phyloP scores from a whole-genome alignment of 1,284 basidiomycete genomes.

The Irpex rosettiformis region DNA sequence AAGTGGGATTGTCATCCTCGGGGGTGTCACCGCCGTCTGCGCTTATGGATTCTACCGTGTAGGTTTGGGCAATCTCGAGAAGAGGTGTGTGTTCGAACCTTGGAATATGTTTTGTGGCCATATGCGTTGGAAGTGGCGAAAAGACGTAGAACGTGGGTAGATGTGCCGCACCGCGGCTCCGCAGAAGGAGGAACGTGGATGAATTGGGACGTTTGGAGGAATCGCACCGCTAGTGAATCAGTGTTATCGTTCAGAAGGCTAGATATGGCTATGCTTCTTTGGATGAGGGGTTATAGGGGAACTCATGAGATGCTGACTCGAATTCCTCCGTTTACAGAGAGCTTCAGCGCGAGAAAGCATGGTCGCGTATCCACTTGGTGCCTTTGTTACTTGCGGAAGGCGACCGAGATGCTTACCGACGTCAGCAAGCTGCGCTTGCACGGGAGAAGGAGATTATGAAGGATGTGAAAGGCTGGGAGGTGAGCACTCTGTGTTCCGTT shows the following conservation, averaged over 20 bases:
- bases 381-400: constrained; percentile 91
- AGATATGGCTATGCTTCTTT: constrained; percentile 14
- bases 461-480: constrained; percentile 93
- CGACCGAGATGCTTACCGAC: constrained; percentile 87
- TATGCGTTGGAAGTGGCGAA: constrained; percentile 31
- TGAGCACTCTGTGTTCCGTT: constrained; percentile 40
- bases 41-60: constrained; percentile 92
- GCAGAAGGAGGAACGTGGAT: constrained; percentile 62
- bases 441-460: constrained; percentile 95
- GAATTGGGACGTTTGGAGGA: constrained; percentile 32
- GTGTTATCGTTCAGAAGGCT: constrained; percentile 39
- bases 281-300: constrained; percentile 19
- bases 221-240: constrained; percentile 57
- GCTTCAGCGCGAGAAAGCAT: constrained; percentile 88
- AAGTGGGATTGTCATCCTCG: constrained; percentile 84
- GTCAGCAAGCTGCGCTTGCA: constrained; percentile 74
- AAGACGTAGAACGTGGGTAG: constrained; percentile 55
- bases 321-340: constrained; percentile 57
- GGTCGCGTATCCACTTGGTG: constrained; percentile 95
- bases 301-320: constrained; percentile 21
- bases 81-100: constrained; percentile 46
- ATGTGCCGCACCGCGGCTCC: constrained; percentile 41
- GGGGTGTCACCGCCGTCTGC: constrained; percentile 81
- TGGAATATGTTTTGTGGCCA: constrained; percentile 36
- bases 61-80: constrained; percentile 88